Evolutionary conservation across 768 basidiomycete genomes (phyloP).

Genomic region (Suillus variegatus): DNA sequence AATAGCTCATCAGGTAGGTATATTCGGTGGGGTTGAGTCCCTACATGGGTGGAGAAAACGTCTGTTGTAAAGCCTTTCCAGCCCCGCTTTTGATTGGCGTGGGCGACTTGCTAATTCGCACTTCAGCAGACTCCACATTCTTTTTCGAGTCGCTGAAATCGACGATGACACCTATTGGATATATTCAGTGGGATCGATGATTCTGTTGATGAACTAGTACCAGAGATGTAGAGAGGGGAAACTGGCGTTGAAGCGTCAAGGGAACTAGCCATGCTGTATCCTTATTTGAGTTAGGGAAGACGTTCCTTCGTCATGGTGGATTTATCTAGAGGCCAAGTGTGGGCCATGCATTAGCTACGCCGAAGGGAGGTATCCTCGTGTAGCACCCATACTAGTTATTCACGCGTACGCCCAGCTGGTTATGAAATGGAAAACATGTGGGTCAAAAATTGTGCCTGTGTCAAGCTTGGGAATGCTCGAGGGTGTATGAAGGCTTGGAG

Average conservation of each 20-base stretch:
- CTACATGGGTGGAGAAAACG: not conserved
- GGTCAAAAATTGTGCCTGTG: too few relatives aligned
- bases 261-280: not conserved
- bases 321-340: not conserved
- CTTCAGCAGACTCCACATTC: not conserved
- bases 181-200: not conserved
- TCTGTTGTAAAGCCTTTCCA: not conserved
- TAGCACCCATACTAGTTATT: not conserved
- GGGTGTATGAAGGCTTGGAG: too few relatives aligned
- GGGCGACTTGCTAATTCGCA: not conserved
- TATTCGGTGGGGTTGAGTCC: not conserved
- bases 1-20: not conserved
- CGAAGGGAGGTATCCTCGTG: not conserved
- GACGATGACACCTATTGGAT: not conserved
- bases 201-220: not conserved
- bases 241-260: not conserved
- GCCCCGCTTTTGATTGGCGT: not conserved
- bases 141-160: not conserved
- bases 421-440: not conserved
- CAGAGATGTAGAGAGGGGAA: not conserved
- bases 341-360: not conserved
- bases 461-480: too few relatives aligned
- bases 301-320: not conserved
- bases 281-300: not conserved
- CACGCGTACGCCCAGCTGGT: not conserved